phyloP scores from a whole-genome alignment of 202 grass and related monocot species.

The Panicum hallii region DNA sequence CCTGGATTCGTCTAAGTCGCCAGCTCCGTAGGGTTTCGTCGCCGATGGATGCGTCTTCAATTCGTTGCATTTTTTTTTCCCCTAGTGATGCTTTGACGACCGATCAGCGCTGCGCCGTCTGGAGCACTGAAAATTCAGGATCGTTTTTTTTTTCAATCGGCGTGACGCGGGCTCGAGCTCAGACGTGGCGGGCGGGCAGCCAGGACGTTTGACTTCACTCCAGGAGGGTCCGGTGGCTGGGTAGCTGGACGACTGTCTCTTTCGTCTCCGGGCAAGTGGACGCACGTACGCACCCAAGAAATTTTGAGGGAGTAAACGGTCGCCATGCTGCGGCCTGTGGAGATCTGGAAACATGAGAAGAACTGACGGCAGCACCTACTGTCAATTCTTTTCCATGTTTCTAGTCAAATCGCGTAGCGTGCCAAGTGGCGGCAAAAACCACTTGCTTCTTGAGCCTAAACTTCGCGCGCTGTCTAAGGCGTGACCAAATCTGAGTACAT shows the following conservation, averaged over 20 bases:
- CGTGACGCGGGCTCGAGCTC: background rate
- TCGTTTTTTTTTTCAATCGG: background rate
- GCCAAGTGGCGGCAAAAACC: background rate
- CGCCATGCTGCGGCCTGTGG: background rate
- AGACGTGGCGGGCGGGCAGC: constrained; percentile 32
- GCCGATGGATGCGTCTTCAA: background rate
- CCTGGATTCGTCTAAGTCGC: background rate
- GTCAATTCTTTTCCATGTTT: background rate
- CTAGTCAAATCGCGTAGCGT: background rate
- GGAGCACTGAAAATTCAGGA: background rate
- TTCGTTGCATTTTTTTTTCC: background rate
- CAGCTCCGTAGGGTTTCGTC: background rate
- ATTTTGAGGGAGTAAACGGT: background rate
- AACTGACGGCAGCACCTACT: background rate
- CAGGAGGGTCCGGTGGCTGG: background rate
- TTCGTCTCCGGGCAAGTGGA: background rate
- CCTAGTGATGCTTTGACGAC: background rate
- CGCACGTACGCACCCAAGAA: background rate
- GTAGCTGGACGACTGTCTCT: background rate
- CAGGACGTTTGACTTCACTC: background rate
- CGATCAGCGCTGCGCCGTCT: background rate
- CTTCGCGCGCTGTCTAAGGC: background rate
- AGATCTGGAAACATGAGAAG: background rate
- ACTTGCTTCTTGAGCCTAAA: background rate
- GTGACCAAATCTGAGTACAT: background rate